These are phyloP conservation scores for Termitomyces bulborhizus DNA, from an alignment of 768 basidiomycete genomes.

Conservation along the genomic window DNA sequence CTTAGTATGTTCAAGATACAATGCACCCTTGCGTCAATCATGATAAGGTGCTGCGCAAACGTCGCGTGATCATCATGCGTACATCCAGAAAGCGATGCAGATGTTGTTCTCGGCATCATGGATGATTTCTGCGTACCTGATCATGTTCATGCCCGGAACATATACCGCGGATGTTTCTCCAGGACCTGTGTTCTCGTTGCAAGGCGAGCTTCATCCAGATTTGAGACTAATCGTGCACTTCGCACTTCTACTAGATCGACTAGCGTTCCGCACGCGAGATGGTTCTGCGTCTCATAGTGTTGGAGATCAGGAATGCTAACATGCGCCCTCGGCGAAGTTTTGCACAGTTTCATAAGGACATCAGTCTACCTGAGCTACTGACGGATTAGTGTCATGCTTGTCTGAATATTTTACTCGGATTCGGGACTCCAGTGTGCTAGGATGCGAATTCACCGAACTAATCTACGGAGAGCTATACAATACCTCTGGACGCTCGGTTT, in stretches of 20 bases:
- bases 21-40: not conserved
- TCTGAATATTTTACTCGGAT: no score
- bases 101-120: not conserved
- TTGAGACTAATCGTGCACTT: not conserved
- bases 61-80: not conserved
- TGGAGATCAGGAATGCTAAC: no score
- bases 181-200: not conserved
- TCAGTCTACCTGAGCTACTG: no score
- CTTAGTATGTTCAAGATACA: not conserved
- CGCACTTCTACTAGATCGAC: not conserved
- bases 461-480: not conserved
- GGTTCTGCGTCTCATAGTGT: not conserved
- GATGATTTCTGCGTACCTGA: not conserved
- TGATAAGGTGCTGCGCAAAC: not conserved
- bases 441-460: no score
- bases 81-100: not conserved
- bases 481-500: not conserved
- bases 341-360: no score
- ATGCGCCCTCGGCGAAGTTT: no score
- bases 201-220: not conserved
- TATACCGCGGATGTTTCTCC: not conserved
- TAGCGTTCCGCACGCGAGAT: not conserved
- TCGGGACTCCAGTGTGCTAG: no score
- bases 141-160: not conserved
- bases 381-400: no score